Conservation (phyloP, 2,329 filamentous ascomycete genomes). For the Cytospora piceae region DNA sequence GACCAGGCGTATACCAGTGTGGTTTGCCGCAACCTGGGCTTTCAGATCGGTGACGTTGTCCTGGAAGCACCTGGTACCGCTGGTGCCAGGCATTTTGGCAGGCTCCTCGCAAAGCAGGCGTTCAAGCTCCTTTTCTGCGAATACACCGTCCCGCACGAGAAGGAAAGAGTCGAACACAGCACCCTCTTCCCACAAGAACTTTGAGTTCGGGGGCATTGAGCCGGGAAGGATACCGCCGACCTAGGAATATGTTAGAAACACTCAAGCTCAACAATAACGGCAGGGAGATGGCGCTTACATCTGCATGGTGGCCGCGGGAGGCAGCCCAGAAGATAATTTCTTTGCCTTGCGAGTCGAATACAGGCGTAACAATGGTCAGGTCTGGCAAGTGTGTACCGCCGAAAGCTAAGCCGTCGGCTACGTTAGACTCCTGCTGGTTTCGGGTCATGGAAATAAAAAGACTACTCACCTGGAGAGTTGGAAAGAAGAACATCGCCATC, state of each 20-base stretch:
- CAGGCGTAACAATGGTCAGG: slow-evolving; percentile 46
- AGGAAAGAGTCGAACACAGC: slow-evolving; percentile 44
- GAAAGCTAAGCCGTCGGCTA: neutral
- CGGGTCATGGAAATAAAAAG: neutral
- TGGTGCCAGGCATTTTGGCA: slow-evolving; percentile 38
- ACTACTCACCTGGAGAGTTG: slow-evolving; percentile 41
- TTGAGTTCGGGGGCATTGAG: slow-evolving; percentile 47
- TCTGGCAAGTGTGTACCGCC: slow-evolving; percentile 47
- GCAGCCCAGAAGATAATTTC: slow-evolving; percentile 44
- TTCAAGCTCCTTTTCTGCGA: slow-evolving; percentile 39
- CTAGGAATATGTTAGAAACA: neutral
- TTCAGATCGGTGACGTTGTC: slow-evolving; percentile 51
- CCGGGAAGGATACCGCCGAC: slow-evolving; percentile 31
- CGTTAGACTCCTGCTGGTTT: neutral
- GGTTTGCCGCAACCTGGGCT: slow-evolving; percentile 48
- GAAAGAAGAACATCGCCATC: slow-evolving; percentile 45
- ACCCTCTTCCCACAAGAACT: slow-evolving; percentile 48
- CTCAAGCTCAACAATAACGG: accelerated
- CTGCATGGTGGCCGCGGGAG: slow-evolving; percentile 44
- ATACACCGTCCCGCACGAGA: slow-evolving; percentile 42
- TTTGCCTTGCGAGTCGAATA: slow-evolving; percentile 37
- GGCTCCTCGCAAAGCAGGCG: slow-evolving; percentile 15
- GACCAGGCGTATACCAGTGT: slow-evolving; percentile 43
- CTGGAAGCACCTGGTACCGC: slow-evolving; percentile 40
- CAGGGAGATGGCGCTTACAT: slow-evolving; percentile 23